Percentiles rank a stretch among this genome's conserved stretches.
These are phyloP conservation scores for Begonia peltatifolia DNA, from an alignment of 306 rosid genomes.

Conservation along the genomic window DNA sequence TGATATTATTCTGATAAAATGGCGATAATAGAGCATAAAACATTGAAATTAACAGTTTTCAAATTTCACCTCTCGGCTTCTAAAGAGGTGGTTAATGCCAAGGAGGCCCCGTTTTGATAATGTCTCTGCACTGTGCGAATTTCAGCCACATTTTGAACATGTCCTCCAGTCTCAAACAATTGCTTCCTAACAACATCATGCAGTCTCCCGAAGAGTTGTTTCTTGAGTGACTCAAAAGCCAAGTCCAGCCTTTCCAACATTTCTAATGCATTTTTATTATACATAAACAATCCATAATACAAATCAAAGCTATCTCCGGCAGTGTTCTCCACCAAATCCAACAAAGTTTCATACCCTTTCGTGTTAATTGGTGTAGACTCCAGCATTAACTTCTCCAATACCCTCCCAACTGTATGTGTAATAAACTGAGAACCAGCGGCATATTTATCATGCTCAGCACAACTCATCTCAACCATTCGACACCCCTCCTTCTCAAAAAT, in stretches of 20 bases:
- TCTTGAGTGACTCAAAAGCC: constrained; percentile 61
- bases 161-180: constrained; percentile 33
- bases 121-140: background rate
- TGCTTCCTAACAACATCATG: constrained; percentile 47
- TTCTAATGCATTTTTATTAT: constrained; percentile 49
- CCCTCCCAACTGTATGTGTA: constrained; percentile 74
- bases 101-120: constrained; percentile 31
- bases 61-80: constrained; percentile 20
- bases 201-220: constrained; percentile 46
- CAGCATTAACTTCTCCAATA: constrained; percentile 39
- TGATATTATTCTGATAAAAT: background rate
- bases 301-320: constrained; percentile 63
- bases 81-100: constrained; percentile 15
- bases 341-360: constrained; percentile 54
- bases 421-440: constrained; percentile 72
- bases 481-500: constrained; percentile 64
- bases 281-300: constrained; percentile 67
- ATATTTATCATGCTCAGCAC: constrained; percentile 47
- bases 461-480: constrained; percentile 61
- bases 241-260: constrained; percentile 56
- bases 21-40: constrained; percentile 4
- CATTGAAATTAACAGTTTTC: background rate
- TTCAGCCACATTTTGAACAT: constrained; percentile 9
- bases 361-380: constrained; percentile 74
- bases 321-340: constrained; percentile 59